Evolutionary conservation across 2,329 filamentous ascomycete genomes (phyloP), one percentile per base, ranked within the genome.

Genomic region (Aureobasidium sp.): DNA sequence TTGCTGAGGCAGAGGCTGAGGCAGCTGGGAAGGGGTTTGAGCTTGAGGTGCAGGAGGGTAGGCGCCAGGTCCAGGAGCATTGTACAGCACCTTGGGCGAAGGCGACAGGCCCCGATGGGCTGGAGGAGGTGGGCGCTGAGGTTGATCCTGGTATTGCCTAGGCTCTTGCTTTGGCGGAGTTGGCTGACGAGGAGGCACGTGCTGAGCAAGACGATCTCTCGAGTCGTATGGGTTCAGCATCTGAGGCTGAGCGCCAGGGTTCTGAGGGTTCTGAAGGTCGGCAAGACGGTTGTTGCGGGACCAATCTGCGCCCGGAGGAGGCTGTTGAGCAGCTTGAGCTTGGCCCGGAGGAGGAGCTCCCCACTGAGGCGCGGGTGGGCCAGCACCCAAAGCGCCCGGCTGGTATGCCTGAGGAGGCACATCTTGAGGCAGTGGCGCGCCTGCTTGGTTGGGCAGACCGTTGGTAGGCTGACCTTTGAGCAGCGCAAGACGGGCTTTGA

Each of bases 381-480:
- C 90, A 67, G 89, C 89, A 42, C 71, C 71, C 60, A 94, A 87
- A 45, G 89, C 89, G 52, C 87, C 84, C 60, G 87, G 85, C 75
- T 96, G 91, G 70, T 97, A 97, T 7, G 92, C 90, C 71, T 96
- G 91, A 55, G 93, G 93, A 73, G 97, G 92, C 25, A 97, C 91
- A 75, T 99, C 94, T 70, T 96, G 93, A 8, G 94, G 93, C 69
- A 94, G 85, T n/a, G 93, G 92, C 57, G 88, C 90, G 67, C 82
- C 87, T 68, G 82, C 87, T 70, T 88, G 89, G 64, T 88, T 85
- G 42, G 84, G 82, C 68, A 88, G 81, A 64, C 90, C 87, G 71
- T 85, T 87, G 65, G 78, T 76, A 14, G 86, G 82, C 69, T 89
- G 87, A 20, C 90, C 90, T 63, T 94, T 89, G 62, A 99, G 84